Base-by-base conservation (phyloP, 768 basidiomycete species). In the Phanerodontia chrysosporium region DNA sequence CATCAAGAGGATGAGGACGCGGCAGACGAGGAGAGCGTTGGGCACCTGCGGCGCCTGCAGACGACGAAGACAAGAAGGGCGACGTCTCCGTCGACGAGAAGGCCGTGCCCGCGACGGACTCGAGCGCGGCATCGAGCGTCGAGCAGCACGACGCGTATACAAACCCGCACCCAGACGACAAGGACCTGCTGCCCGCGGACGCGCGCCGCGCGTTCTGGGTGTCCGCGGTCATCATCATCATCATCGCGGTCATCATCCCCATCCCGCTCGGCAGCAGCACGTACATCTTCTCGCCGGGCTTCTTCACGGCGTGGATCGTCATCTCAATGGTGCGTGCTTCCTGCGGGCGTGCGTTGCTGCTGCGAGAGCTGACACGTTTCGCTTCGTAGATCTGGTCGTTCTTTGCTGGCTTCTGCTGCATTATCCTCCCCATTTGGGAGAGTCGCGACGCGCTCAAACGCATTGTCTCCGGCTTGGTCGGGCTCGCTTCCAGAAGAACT, bases 391-490 rank as follows among this genome's bases (percentile, higher is more conserved):
- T 53, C 36, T 53, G 52, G 52, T 53, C 52, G 8, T 53, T 53
- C 52, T 32, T 35, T 13, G 52, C 52, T 7, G 59, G 59, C 5
- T 39, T 60, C 22, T 55, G 44, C 54, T 60, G 59, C 29, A 60
- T 60, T 18, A 28, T 60, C 16, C 48, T 60, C 3, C 59, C 59
- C 28, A 24, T 60, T 7, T 60, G 54, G 46, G 59, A 60, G 39
- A 55, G 52, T 16, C 51, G 59, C 4, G 39, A 46, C 18, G 59
- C 56, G 22, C 44, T 60, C 9, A 36, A 39, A 35, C 44, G 42
- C n/a, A 60, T 60, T n/a, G 14, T 29, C 3, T 21, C 32, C 10
- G 54, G 59, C 18, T 4, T 60, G 27, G 4, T 48, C 12, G 6
- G 25, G 1, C 49, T 57, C 36, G n/a, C 13, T 25, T 12, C 39